Evolutionary conservation across 176 grass and related monocot genomes (phyloP).

Genomic region (Carex cristatella): DNA sequence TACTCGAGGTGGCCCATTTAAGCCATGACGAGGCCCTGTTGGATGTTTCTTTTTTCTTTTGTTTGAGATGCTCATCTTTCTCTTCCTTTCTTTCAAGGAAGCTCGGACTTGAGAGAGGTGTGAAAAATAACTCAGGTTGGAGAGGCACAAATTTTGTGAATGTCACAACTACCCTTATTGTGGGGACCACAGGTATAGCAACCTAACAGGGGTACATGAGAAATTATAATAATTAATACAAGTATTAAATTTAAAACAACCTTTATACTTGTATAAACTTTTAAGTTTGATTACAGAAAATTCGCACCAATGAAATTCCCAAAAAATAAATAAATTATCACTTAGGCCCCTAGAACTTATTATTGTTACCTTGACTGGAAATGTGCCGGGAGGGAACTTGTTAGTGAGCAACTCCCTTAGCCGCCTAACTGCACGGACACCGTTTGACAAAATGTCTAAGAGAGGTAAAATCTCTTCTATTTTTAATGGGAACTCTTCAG

Average conservation of each 20-base stretch:
- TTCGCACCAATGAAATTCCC: not conserved
- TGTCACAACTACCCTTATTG: slow-evolving; percentile 81
- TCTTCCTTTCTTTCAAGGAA: slow-evolving; percentile 53
- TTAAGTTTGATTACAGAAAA: not conserved
- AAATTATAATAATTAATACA: not conserved
- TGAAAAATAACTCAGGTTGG: slow-evolving; percentile 93
- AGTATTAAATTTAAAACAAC: not conserved
- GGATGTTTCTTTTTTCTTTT: slow-evolving; percentile 25
- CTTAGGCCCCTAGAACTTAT: not conserved
- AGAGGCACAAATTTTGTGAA: slow-evolving; percentile 92
- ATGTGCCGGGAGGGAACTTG: slow-evolving; percentile 82
- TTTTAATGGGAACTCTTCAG: slow-evolving; percentile 84
- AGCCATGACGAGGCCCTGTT: slow-evolving; percentile 13
- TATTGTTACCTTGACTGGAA: slow-evolving; percentile 82
- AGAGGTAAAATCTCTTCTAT: slow-evolving; percentile 89
- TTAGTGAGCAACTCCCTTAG: slow-evolving; percentile 93
- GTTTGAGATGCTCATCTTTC: slow-evolving; percentile 19
- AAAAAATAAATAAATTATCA: not conserved
- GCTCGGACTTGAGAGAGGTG: slow-evolving; percentile 91
- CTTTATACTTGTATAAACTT: too few relatives aligned
- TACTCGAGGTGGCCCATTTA: slow-evolving; percentile 20
- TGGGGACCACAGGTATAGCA: slow-evolving; percentile 87
- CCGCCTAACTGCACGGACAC: slow-evolving; percentile 73
- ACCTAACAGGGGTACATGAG: slow-evolving; percentile 34
- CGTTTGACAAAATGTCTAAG: slow-evolving; percentile 82